Base-by-base conservation (phyloP, 208 protist species). In the Leishmania major region DNA sequence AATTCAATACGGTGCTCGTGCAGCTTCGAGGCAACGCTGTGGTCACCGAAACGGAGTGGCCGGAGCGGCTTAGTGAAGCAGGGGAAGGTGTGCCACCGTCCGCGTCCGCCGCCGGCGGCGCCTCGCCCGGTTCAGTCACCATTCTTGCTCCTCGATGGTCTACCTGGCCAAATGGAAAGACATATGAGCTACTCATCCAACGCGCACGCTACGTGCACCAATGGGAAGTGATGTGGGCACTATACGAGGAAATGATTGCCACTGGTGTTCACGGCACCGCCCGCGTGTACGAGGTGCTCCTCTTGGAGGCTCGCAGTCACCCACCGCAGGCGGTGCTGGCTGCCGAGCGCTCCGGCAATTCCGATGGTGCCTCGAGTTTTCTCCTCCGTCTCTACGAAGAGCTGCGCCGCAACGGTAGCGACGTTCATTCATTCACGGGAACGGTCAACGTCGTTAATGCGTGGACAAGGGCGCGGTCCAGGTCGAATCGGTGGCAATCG, bases 361-460 rank as follows among this genome's bases (percentile, higher is more conserved):
- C 15, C 47, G 62, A 51, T 70, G 72, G 53, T 49, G n/a, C 85
- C 22, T 85, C 90, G 15, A 35, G 77, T 17, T 80, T 95, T 37
- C 83, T 93, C 3, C 60, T 97, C 43, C 80, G 89, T 5, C 75
- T 97, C 6, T 96, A 94, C 75, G 75, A 88, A 1, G 88, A 97
- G 22, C 92, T 96, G 83, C 87, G 85, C 6, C 66, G 77, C 8
- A 72, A 88, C 71, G 81, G 88, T n/a, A 72, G 91, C 6, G 91
- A 97, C 60, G 86, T 96, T 1, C 84, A 70, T 11, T 89, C 90
- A 11, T 76, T 96, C 11, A 81, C 81, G 11, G 87, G 74, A 59
- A 94, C 89, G 1, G 60, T 94, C 11, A 94, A 77, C 77, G 66
- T 97, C 28, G 83, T 97, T 19, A 95, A 95, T 55, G 92, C 94